Evolutionary conservation across 2,329 filamentous ascomycete species (phyloP).

Genomic region (Sporothrix pallida): DNA sequence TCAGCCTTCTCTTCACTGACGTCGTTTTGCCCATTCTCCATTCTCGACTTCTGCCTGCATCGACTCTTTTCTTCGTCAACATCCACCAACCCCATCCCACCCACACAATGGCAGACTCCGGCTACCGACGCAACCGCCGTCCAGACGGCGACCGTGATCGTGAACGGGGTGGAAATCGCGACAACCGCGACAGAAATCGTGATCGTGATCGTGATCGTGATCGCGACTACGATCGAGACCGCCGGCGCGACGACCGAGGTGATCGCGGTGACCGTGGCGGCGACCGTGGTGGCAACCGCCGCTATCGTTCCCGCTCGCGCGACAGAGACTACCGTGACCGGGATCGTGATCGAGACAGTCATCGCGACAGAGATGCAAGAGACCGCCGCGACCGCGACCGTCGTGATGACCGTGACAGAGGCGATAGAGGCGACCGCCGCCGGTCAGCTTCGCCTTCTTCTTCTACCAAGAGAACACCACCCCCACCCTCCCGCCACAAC

Average conservation of each 20-base stretch:
- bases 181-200: conserved; percentile 19
- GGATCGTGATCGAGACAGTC: neutral
- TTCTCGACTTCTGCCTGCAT: neutral
- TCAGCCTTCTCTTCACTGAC: conserved; percentile 22
- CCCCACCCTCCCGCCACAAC: neutral
- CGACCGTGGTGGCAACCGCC: conserved; percentile 28
- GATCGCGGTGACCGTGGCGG: conserved; percentile 19
- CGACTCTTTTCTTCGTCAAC: no score
- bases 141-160: conserved; percentile 32
- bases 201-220: conserved; percentile 27
- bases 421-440: conserved; percentile 6
- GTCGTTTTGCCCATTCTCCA: conserved; percentile 6
- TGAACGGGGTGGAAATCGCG: neutral
- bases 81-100: neutral
- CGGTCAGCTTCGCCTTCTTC: conserved; percentile 32
- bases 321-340: conserved; percentile 16
- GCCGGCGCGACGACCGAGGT: conserved; percentile 21
- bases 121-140: conserved; percentile 34
- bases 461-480: neutral
- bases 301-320: conserved; percentile 14
- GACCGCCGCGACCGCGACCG: conserved; percentile 16
- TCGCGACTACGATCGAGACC: conserved; percentile 31
- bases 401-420: neutral
- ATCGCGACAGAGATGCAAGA: conserved; percentile 11
- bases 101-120: conserved; percentile 34